Conservation (phyloP, 352 stramenopile genomes). For the Pythium aphanidermatum region DNA sequence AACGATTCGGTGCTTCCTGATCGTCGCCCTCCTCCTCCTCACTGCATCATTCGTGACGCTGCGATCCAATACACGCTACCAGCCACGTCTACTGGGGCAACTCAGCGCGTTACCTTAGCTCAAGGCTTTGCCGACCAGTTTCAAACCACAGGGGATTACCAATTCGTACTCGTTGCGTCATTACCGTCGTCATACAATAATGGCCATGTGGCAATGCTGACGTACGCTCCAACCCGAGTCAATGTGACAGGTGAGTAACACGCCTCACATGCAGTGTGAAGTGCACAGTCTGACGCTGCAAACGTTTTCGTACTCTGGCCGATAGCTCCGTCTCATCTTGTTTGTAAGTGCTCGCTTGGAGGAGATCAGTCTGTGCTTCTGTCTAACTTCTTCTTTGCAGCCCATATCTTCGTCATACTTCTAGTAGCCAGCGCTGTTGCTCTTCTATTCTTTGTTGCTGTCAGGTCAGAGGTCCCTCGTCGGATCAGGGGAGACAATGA, state of each 20-base stretch:
- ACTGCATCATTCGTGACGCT: constrained; percentile 16
- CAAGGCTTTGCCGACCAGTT: constrained; percentile 27
- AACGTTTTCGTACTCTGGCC: background rate
- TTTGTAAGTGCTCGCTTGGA: constrained; percentile 1
- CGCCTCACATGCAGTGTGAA: too few species aligned
- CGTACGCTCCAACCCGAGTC: constrained; percentile 23
- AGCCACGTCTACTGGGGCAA: background rate
- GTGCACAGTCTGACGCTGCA: too few species aligned
- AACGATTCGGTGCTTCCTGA: constrained; percentile 4
- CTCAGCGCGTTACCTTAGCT: constrained; percentile 12
- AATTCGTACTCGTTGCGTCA: constrained; percentile 26
- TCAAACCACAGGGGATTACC: constrained; percentile 22
- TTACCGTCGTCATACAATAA: constrained; percentile 22
- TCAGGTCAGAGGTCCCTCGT: constrained; percentile 18
- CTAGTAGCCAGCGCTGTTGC: constrained; percentile 11
- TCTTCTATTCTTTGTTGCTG: constrained; percentile 10
- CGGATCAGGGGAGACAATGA: background rate
- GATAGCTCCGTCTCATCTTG: constrained; percentile 12
- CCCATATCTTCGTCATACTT: constrained; percentile 21
- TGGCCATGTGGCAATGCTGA: constrained; percentile 19
- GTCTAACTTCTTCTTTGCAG: background rate
- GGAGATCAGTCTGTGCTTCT: background rate
- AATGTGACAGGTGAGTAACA: constrained; percentile 22
- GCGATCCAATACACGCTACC: constrained; percentile 21
- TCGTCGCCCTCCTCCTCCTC: constrained; percentile 7